Base-by-base conservation (phyloP, 768 basidiomycete genomes). In the Lactifluus subvellereus region DNA sequence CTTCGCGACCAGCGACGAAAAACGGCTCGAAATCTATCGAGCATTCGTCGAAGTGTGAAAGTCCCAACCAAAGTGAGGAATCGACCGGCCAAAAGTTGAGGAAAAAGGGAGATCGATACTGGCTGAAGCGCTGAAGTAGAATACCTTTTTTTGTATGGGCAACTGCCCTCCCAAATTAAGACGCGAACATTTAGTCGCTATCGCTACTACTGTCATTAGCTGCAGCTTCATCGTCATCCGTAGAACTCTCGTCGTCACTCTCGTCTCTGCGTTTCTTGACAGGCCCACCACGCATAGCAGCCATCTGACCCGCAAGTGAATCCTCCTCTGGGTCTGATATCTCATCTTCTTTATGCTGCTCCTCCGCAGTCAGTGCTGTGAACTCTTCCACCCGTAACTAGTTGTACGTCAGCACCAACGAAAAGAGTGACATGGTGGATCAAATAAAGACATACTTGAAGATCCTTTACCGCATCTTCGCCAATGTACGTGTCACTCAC, bases 301-400 rank as follows among this genome's bases (percentile, higher is more conserved):
- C 94, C 92, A 98, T 96, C 78, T 99, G 97, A 8, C 97, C 97
- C 5, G 94, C 97, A 56, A 98, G 77, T 30, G 89, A 84, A 74
- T 98, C 97, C 74, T 98, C 97, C 35, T 98, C 97, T 0, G 97
- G 97, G 54, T 98, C 97, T 0, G 94, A 97, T 66, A 98, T 99
- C 62, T 97, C 95, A 70, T 98, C 94, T 40, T 96, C 95, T 22
- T 77, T 77, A 33, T 76, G 81, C 60, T 81, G 77, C 45, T 87
- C 87, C 6, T 86, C 85, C 0, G 77, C 76, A 11, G 72, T 77
- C 18, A 87, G 75, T 1, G 78, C 78, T 10, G 86, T 80, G 4
- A 82, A 76, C 47, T 92, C 87, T 57, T 94, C 91, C 38, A 97
- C 88, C 72, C 88, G 88, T 65, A 97, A 84, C 92, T 95, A 9